Conservation (phyloP, 108 stramenopile genomes). For the Tribonema minus region DNA sequence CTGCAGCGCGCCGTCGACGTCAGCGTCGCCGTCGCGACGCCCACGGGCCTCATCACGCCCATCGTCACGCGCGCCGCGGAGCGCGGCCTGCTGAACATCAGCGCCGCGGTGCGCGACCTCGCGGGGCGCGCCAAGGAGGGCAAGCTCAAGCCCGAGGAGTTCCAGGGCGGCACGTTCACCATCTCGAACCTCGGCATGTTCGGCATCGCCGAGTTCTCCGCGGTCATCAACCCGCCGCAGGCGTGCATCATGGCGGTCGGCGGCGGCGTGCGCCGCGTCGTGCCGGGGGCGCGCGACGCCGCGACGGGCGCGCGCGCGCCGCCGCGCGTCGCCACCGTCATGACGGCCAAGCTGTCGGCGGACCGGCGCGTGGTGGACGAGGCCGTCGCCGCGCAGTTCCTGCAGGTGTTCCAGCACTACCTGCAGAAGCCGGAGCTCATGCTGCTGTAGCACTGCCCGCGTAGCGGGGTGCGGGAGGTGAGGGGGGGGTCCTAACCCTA, state of each 20-base stretch:
- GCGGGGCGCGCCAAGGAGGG: conserved; percentile 71
- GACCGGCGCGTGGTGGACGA: conserved; percentile 97
- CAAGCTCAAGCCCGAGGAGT: conserved; percentile 88
- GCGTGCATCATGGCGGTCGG: conserved; percentile 95
- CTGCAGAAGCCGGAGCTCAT: conserved; percentile 81
- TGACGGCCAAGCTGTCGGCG: conserved; percentile 93
- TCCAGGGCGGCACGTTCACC: conserved; percentile 94
- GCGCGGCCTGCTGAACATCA: conserved; percentile 77
- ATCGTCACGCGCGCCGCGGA: conserved; percentile 77
- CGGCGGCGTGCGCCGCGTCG: conserved; percentile 71
- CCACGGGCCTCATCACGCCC: conserved; percentile 86
- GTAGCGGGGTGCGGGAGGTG: too few species aligned
- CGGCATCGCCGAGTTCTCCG: conserved; percentile 91
- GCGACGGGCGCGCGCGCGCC: not conserved
- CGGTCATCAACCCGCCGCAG: conserved; percentile 93
- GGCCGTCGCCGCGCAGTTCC: conserved; percentile 82
- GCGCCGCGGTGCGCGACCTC: conserved; percentile 71
- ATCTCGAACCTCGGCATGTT: conserved; percentile 98
- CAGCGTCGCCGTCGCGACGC: conserved; percentile 95
- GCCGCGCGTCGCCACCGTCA: conserved; percentile 63
- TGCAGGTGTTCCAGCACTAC: conserved; percentile 82
- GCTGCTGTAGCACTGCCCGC: conserved; percentile 79
- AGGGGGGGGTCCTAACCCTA: too few species aligned
- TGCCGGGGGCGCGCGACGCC: conserved; percentile 65
- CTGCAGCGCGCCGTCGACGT: conserved; percentile 72